Base-by-base conservation (phyloP, 176 grass and related monocot genomes). In the Secale cereale region DNA sequence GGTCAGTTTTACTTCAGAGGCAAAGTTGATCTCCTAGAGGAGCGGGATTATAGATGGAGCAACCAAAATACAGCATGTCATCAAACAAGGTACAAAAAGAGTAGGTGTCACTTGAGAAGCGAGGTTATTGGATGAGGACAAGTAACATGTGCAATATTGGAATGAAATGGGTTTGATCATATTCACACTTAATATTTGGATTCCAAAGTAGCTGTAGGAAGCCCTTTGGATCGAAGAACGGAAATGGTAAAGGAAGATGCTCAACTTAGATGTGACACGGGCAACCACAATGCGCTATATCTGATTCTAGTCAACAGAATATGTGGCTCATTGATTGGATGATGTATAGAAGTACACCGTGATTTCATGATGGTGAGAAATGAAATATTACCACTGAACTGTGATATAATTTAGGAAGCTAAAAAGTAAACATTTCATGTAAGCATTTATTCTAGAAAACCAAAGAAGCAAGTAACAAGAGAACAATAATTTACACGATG, bases 241-340 rank as follows among this genome's bases (percentile, higher is more conserved):
- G 13, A 73, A 60, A 72, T 22, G 54, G 10, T 22, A 72, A 63
- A 75, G 23, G 11, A 63, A 74, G 41, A 82, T 60, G 68, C 35
- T 62, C 2, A 62, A 74, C 59, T 63, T 33, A 52, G 40, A 65
- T 36, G 76, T 52, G 28, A 65, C 16, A 65, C 20, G 48, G 59
- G 27, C 30, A 66, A 65, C 71, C 50, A 35, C 41, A 19, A 54
- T 2, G 25, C 10, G 54, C 57, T 70, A 37, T 68, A 70, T 86
- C 39, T 87, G 70, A 50, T 74, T 74, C 43, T 67, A 61, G 78
- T 65, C 17, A 81, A 39, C 62, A 67, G 54, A 62, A 27, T 66
- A 32, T 11, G 20, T 83, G 22, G 50, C 12, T 73, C 28, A 62
- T 50, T 28, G 35, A 78, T 62, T 70, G 65, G 50, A 46, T 59